phyloP scores from a whole-genome alignment of 1,284 basidiomycete genomes.

The Malassezia caprae region DNA sequence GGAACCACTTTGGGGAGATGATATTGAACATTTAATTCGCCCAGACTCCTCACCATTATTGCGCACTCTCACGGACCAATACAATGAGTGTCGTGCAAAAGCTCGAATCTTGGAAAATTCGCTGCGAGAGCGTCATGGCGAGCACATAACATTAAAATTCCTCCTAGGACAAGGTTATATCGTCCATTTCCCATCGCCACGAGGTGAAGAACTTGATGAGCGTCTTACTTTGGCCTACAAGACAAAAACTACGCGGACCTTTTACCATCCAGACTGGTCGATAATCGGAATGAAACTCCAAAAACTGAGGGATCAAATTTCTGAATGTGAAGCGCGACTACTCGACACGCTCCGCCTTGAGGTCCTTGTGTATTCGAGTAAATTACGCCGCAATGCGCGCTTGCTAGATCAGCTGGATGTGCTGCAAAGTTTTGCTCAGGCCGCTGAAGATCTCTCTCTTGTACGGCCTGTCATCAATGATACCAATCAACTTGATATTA shows the following conservation, averaged over 20 bases:
- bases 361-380: slow-evolving; percentile 16
- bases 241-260: slow-evolving; percentile 32
- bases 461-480: slow-evolving; percentile 63
- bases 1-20: slow-evolving; percentile 28
- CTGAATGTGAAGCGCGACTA: slow-evolving; percentile 22
- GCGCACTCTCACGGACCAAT: slow-evolving; percentile 19
- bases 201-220: slow-evolving; percentile 7
- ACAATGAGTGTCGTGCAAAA: slow-evolving; percentile 19
- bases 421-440: slow-evolving; percentile 65
- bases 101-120: slow-evolving; percentile 22
- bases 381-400: slow-evolving; percentile 61
- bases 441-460: slow-evolving; percentile 70
- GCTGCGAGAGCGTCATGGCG: slow-evolving; percentile 22
- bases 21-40: slow-evolving; percentile 42
- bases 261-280: slow-evolving; percentile 31
- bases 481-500: slow-evolving; percentile 54
- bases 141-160: slow-evolving; percentile 26
- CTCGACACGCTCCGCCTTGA: slow-evolving; percentile 30
- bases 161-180: slow-evolving; percentile 42
- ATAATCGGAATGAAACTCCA: slow-evolving; percentile 25
- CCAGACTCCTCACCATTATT: slow-evolving; percentile 29
- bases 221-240: slow-evolving; percentile 29
- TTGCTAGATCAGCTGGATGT: slow-evolving; percentile 84
- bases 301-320: slow-evolving; percentile 21
- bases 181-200: slow-evolving; percentile 26